Base-by-base conservation (phyloP, 495 filamentous ascomycete species). In the Cryomyces antarcticus region DNA sequence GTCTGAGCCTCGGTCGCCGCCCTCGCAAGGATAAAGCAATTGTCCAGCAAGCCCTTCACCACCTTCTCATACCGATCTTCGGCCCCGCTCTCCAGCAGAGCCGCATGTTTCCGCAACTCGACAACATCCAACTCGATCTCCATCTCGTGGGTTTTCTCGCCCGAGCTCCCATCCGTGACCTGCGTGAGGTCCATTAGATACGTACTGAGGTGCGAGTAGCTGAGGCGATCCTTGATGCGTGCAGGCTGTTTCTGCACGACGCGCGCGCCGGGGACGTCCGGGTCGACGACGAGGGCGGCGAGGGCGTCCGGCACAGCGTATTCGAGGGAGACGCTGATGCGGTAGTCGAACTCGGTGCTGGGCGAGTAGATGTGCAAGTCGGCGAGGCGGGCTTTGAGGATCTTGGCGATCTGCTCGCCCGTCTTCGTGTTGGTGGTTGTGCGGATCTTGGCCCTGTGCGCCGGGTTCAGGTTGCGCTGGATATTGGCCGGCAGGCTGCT, bases 101-200 rank as follows among this genome's bases (percentile, higher is more conserved):
- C 62, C 4, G 82, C 82, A 45, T 92, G 82, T 39, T 77, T 70
- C 31, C 77, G 68, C 13, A 93, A 52, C 37, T 72, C 72, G 5
- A 61, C 64, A 0, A 75, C 71, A 9, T 77, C 77, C 6, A 93
- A 53, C 60, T 95, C 87, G 35, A 95, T 67, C 53, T 95, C 87
- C 6, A 93, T 70, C 56, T 95, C 87, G 54, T 93, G 84, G 44
- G 84, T 78, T 49, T 86, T 88, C 7, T 12, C 17, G 27, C 30
- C n/a, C 1, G n/a, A 36, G 28, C 40, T 50, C 31, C 37, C 30
- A 24, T 40, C 40, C 7, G 73, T 79, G 9, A 95, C 87, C 55
- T 93, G 85, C 0, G 87, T 95, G 33, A 95, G 58, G 62, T 95
- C 87, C 50, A 95, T 68, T 51, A 87, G 82, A 56, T 89, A 94